These are phyloP conservation scores for Pyropia yezoensis DNA, from an alignment of 23 red algal genomes.

Conservation along the genomic window DNA sequence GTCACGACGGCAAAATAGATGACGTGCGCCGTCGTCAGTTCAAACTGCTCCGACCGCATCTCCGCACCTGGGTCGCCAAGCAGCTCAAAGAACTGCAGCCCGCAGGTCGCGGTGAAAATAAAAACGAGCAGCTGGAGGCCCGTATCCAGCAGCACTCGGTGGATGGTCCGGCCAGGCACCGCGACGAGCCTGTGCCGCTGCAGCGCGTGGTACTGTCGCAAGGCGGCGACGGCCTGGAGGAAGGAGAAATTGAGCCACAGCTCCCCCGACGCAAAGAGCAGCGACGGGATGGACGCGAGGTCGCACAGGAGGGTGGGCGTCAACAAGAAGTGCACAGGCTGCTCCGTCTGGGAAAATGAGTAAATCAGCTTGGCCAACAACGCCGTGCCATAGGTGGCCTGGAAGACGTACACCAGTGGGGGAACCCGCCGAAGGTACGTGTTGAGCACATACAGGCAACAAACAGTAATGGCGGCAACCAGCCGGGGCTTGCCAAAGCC, in stretches of 20 bases:
- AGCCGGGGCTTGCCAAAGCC: constrained; percentile 44
- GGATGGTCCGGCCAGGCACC: constrained; percentile 33
- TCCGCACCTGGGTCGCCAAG: constrained; percentile 57
- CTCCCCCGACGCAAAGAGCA: constrained; percentile 39
- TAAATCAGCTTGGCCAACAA: constrained; percentile 33
- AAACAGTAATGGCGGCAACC: constrained; percentile 25
- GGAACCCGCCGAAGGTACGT: constrained; percentile 57
- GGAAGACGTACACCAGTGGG: constrained; percentile 35
- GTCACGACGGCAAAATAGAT: constrained; percentile 97
- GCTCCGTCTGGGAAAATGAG: constrained; percentile 43
- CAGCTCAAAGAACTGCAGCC: constrained; percentile 73
- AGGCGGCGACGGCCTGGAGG: constrained; percentile 57
- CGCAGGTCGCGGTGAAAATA: constrained; percentile 61
- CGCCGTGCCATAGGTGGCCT: constrained; percentile 35
- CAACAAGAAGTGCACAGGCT: constrained; percentile 51
- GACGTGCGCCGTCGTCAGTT: constrained; percentile 68
- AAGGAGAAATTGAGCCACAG: constrained; percentile 79
- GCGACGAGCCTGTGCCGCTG: constrained; percentile 56
- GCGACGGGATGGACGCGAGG: constrained; percentile 49
- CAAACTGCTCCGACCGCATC: constrained; percentile 57
- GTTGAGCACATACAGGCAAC: constrained; percentile 48
- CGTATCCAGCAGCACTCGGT: constrained; percentile 34
- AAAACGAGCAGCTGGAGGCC: constrained; percentile 61
- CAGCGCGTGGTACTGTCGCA: constrained; percentile 34
- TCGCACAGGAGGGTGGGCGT: constrained; percentile 59